These are phyloP conservation scores for Asterionellopsis glacialis DNA, from an alignment of 108 stramenopile genomes.

Conservation along the genomic window DNA sequence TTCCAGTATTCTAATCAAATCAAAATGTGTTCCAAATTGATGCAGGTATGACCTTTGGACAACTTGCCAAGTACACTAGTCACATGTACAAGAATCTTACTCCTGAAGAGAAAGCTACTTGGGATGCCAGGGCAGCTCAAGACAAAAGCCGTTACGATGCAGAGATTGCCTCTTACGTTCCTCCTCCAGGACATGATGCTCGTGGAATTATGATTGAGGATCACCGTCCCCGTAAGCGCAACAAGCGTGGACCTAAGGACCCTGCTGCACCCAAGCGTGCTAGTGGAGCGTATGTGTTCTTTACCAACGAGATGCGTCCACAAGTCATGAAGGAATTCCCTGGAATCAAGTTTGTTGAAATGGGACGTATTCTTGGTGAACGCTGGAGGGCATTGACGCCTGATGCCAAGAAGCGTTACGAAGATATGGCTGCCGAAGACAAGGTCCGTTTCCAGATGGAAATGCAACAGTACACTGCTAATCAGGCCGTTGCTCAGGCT, in stretches of 20 bases:
- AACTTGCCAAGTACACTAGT: conserved; percentile 83
- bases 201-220: conserved; percentile 74
- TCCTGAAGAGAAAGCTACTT: conserved; percentile 72
- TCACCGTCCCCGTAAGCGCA: conserved; percentile 59
- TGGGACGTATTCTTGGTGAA: conserved; percentile 87
- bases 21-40: neutral
- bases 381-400: conserved; percentile 84
- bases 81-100: conserved; percentile 87
- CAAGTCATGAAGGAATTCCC: conserved; percentile 80
- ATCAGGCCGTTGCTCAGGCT: conserved; percentile 25
- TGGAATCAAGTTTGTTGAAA: conserved; percentile 88
- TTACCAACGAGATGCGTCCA: conserved; percentile 81
- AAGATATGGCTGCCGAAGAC: conserved; percentile 83
- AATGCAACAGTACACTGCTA: conserved; percentile 78
- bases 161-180: conserved; percentile 72
- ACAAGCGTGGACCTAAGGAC: conserved; percentile 64
- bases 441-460: conserved; percentile 85
- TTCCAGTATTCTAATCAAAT: neutral
- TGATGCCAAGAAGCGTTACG: conserved; percentile 79
- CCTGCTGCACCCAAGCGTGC: conserved; percentile 78
- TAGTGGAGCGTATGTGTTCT: conserved; percentile 79
- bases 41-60: conserved; percentile 76
- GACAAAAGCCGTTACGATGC: conserved; percentile 81
- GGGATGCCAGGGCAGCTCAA: conserved; percentile 73
- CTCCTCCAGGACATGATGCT: conserved; percentile 77